Base-by-base conservation (phyloP, 2,329 filamentous ascomycete genomes). In the Arthrobotrys sphaeroides region DNA sequence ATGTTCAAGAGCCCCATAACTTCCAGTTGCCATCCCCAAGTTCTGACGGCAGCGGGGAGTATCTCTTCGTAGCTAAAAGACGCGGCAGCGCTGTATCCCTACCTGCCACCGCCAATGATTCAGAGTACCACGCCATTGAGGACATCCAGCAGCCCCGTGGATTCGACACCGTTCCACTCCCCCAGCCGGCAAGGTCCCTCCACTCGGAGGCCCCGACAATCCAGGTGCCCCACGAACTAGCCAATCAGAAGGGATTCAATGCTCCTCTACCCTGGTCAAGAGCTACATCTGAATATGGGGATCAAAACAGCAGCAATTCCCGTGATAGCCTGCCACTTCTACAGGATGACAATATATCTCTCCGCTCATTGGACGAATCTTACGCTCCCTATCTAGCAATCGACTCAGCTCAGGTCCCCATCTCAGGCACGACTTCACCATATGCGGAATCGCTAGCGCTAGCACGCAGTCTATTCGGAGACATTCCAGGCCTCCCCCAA, bases 391-490 rank as follows among this genome's bases (percentile, higher is more conserved):
- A 38, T 28, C 43, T 40, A 24, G 20, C 38, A 0, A 13, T 51
- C 20, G 16, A n/a, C 3, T 2, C 22, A 45, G 40, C n/a, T 3
- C 53, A 42, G 33, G 38, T 69, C 7, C 72, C 72, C 33, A 75
- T 33, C 22, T 75, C 72, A 6, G 49, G 59, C 3, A 49, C 16
- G 20, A 24, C 45, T 1, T 75, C 72, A 3, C 72, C 72, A 13
- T 75, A 75, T 13, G 64, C 72, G 10, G 64, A 59, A 18, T 75
- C 72, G 9, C 28, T 75, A 26, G 64, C 72, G 2, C 53, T 75
- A n/a, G 72, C 64, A 5, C 72, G 49, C 6, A 75, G 64, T 16
- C 26, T 75, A n/a, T 75, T 75, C 42, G 72, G 72, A 20, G 57
- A 75, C 43, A 36, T 75, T 6, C 64, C 72, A 5, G 64, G 42